Base-by-base conservation (phyloP, 2,329 filamentous ascomycete genomes). In the Diaporthe vexans region DNA sequence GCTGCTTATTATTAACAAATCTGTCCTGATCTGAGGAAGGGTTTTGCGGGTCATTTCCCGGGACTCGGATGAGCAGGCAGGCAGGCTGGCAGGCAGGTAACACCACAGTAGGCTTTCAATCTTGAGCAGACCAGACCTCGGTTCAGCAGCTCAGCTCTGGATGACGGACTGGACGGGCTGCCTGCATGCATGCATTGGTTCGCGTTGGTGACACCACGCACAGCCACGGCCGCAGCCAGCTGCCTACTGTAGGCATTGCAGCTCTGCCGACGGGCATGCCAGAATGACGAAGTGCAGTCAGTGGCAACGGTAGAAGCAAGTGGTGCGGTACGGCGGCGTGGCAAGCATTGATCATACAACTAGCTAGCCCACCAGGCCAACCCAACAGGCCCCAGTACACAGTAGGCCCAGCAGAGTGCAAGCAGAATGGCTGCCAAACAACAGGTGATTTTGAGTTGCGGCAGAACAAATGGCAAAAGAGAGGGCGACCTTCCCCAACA, bases 161-260 rank as follows among this genome's bases (percentile, higher is more conserved):
- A 24, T 29, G 11, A n/a, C 26, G 8, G 37, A 37, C 37, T 13
- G 37, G 37, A 37, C 37, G 17, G 15, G 40, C 40, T 19, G 15
- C 40, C 4, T 43, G 40, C 40, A 17, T 43, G 40, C 40, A 17
- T 43, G 33, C 13, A 63, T 29, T 46, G 35, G 58, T 52, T 37
- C 29, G 43, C n/a, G 9, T 10, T 13, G 24, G 13, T 26, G 46
- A 37, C 10, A 52, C 33, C 46, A 40, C 59, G 24, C 58, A 63
- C 58, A 63, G 37, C 58, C 58, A 63, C 58, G 37, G 43, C 58
- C 58, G 58, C 58, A 46, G 58, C 37, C 8, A n/a, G 54, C 24
- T 40, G 4, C 37, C 37, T 11, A 40, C 35, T 5, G 35, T 37
- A 37, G 35, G 35, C 19, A 48, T 51, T 51, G 46, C 29, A 46